Base-by-base conservation (phyloP, 2,329 filamentous ascomycete genomes). In the Colletotrichum cereale region DNA sequence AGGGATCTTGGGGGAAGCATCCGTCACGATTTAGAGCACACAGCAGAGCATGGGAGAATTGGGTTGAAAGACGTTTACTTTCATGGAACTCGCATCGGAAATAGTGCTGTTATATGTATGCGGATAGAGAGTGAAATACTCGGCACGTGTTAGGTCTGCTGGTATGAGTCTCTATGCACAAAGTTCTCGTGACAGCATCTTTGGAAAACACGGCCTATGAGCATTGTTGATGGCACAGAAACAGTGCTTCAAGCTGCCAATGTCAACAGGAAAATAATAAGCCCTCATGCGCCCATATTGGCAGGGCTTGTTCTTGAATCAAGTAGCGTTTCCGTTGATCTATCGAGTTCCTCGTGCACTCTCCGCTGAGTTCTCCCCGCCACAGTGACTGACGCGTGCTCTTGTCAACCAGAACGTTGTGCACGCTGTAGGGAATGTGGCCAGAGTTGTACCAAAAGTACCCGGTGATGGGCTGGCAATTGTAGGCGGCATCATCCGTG, bases 371-470 rank as follows among this genome's bases (percentile, higher is more conserved):
- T 34, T 24, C 5, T n/a, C 47, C 0, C 8, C 42, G 2, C 64
- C 31, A 16, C 29, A 63, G 2, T 14, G 50, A 10, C 57, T 29
- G 2, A 47, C 48, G 29, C n/a, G n/a, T n/a, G n/a, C 64, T 67
- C 24, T 60, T 62, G 5, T 29, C 31, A 5, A 57, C 68, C 4
- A 71, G 14, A 2, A 34, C 18, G 2, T 63, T 26, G 1, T 67
- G 65, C 0, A 31, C 68, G 36, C 16, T 48, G 29, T 71, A 60
- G 2, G 68, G 60, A 5, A 66, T 76, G 47, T 80, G 78, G 12
- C 76, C 78, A 16, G 72, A 73, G 42, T 80, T 76, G 65, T 77
- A 79, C 78, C 79, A 80, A 50, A 80, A 80, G 42, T 80, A 80
- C 52, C 77, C 64, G 12, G 75, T 71, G 11, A 80, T 58, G 3